A percentile compares a stretch with the other conserved stretches of the same genome.
phyloP scores from a whole-genome alignment of 345 rosid species.

The Capsella bursapastoris region DNA sequence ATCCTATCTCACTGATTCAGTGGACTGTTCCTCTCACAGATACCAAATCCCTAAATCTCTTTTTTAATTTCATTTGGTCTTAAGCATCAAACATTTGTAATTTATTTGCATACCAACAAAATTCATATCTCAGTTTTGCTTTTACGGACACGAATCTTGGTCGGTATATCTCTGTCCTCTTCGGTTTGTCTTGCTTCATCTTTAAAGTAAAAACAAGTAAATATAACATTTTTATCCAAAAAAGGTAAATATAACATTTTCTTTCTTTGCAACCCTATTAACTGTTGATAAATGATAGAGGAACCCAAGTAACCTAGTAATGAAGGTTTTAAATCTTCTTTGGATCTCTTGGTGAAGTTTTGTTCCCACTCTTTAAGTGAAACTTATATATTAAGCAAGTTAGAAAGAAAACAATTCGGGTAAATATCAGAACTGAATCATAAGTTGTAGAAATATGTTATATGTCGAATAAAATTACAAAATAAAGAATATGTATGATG shows the following conservation, averaged over 20 bases:
- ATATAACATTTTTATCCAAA: background rate
- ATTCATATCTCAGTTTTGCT: constrained; percentile 43
- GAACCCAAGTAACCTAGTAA: background rate
- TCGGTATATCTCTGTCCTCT: constrained; percentile 44
- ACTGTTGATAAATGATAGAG: background rate
- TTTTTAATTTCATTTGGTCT: constrained; percentile 16
- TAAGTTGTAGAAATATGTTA: background rate
- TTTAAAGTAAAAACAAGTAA: constrained; percentile 6
- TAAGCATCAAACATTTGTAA: constrained; percentile 9
- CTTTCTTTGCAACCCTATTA: background rate
- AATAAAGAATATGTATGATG: constrained; percentile 20
- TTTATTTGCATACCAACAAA: constrained; percentile 42
- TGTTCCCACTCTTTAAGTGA: background rate
- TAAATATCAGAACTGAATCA: background rate
- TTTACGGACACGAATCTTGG: constrained; percentile 43
- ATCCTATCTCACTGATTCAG: constrained; percentile 41
- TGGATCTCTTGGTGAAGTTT: constrained; percentile 3
- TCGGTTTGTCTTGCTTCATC: constrained; percentile 17
- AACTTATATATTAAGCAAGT: background rate
- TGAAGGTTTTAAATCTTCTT: background rate
- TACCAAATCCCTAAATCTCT: constrained; percentile 28
- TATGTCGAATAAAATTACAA: background rate
- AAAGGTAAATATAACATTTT: constrained; percentile 3
- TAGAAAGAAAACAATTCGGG: background rate
- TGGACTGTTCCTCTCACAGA: constrained; percentile 39